Conservation (phyloP, 345 rosid genomes). For the Linum lewisii region DNA sequence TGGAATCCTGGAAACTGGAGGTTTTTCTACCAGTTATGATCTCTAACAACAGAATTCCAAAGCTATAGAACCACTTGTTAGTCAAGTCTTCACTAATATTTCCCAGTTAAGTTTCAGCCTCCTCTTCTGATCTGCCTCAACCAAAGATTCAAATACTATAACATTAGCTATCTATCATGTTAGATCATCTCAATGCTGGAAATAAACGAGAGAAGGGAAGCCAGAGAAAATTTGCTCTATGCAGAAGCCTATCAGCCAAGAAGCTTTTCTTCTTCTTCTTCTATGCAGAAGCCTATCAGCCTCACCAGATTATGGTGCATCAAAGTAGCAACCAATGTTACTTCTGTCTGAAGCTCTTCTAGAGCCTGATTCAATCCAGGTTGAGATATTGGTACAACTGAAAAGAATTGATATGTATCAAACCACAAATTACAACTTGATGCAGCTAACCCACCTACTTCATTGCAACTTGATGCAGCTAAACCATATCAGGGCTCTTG, state of each 20-base stretch:
- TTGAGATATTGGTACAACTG: background rate
- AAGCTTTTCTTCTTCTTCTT: constrained; percentile 2
- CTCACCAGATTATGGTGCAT: constrained; percentile 1
- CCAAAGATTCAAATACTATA: background rate
- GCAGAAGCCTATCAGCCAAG: background rate
- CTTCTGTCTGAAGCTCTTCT: constrained; percentile 3
- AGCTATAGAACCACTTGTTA: background rate
- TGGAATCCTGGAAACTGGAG: constrained; percentile 2
- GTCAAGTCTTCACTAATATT: background rate
- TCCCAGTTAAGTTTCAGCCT: background rate
- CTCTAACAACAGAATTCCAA: constrained; percentile 3
- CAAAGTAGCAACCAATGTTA: background rate
- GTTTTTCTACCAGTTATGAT: background rate
- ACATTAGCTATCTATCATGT: background rate
- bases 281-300: constrained; percentile 1
- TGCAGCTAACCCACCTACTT: background rate
- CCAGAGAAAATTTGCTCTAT: background rate
- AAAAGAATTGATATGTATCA: background rate
- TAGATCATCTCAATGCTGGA: background rate
- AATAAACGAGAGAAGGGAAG: too few species aligned
- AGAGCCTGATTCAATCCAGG: background rate
- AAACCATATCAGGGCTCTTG: constrained; percentile 21
- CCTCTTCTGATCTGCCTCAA: background rate
- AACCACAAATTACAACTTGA: background rate
- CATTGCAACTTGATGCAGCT: background rate